phyloP scores from a whole-genome alignment of 75 land plant genomes.

The Sequoiadendron giganteum region DNA sequence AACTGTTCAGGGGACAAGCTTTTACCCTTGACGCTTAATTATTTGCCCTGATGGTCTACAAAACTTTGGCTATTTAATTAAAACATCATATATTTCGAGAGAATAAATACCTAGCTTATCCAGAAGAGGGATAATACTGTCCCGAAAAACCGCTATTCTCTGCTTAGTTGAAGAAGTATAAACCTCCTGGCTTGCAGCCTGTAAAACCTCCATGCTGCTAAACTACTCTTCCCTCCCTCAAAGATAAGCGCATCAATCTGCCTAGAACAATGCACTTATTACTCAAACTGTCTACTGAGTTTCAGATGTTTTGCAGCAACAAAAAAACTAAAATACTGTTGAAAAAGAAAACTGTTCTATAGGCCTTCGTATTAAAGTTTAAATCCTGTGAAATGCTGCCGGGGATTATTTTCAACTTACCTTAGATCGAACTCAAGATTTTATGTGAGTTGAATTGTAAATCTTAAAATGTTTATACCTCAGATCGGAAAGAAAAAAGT shows the following conservation, averaged over 20 bases:
- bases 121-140: constrained; percentile 45
- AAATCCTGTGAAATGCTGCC: background rate
- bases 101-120: constrained; percentile 3
- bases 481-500: background rate
- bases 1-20: background rate
- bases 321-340: background rate
- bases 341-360: background rate
- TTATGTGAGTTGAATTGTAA: background rate
- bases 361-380: background rate
- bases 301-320: background rate
- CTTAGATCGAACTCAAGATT: background rate
- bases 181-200: constrained; percentile 48
- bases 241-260: background rate
- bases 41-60: background rate
- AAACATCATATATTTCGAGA: background rate
- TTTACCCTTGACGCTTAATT: background rate
- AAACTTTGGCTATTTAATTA: background rate
- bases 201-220: constrained; percentile 36
- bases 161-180: constrained; percentile 77
- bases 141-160: constrained; percentile 59
- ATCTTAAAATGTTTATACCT: background rate
- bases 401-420: background rate
- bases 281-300: background rate
- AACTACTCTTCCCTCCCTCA: background rate
- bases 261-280: background rate